Base-by-base conservation (phyloP, 805 yeast species). In the Barnettozyma wickerhamii region DNA sequence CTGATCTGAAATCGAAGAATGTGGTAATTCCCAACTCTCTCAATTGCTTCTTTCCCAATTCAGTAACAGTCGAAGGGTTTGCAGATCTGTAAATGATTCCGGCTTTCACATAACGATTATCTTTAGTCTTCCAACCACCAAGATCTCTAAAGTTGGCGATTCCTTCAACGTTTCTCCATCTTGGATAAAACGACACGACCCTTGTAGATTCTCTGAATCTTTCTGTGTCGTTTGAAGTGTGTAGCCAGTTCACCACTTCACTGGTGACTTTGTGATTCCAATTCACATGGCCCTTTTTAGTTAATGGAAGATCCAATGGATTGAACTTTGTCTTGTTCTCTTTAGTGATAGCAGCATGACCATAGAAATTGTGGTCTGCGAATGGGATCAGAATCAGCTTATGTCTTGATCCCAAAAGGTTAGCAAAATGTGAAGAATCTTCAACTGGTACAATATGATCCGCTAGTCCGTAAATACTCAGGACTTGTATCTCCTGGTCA, bases 341-440 rank as follows among this genome's bases (percentile, higher is more conserved):
- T 17, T 62, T 64, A 14, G 60, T 51, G 34, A 72, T 65, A 9
- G 51, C 63, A 3, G 59, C 53, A 1, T 55, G 47, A 0, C 93
- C 91, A 55, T 73, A 84, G 55, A 73, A 89, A 52, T 84, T 86
- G 60, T 90, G 98, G 56, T 87, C 90, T 0, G 95, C 96, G 33
- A 67, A 68, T 1, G 75, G 74, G 10, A 90, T 64, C 7, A 86
- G 58, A 28, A 68, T 66, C 40, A 88, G 63, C 4, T 69, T 65
- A 50, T 84, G 81, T 17, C 89, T 75, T 5, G 58, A 55, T 3
- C 69, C 71, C 36, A 89, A 72, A 9, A 64, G 49, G 50, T 82
- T 77, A 7, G 84, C 77, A 63, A 67, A 87, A 28, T 50, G 51
- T 1, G 81, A 71, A 7, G 81, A 69, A 50, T 87, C 96, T 13